phyloP scores from a whole-genome alignment of 257 asterid genomes.

The Ballota nigra region DNA sequence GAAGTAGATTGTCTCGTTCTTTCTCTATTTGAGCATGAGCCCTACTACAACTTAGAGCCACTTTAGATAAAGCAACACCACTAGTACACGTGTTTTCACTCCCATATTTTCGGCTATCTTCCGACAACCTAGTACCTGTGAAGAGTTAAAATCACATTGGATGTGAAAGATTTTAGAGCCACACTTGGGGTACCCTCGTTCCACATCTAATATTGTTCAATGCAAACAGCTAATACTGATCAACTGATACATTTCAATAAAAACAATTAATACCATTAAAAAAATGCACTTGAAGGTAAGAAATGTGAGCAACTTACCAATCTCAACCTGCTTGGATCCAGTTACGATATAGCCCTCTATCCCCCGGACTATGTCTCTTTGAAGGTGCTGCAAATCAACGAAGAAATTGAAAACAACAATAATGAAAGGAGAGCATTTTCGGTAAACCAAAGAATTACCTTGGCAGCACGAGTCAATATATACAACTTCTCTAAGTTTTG shows the following conservation, averaged over 20 bases:
- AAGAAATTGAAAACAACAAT: background rate
- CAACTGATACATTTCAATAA: no score
- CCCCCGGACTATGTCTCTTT: conserved; percentile 75
- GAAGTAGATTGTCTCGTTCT: conserved; percentile 42
- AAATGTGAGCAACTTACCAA: conserved; percentile 43
- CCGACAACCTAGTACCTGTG: conserved; percentile 53
- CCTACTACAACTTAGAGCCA: conserved; percentile 37
- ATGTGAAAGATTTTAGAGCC: background rate
- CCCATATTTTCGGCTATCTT: conserved; percentile 54
- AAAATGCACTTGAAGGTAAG: background rate
- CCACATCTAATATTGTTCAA: background rate
- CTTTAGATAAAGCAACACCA: conserved; percentile 42
- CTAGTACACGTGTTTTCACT: conserved; percentile 49
- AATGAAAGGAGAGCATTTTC: background rate
- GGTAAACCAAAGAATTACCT: conserved; percentile 40
- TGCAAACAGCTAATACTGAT: background rate
- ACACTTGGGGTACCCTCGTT: no score
- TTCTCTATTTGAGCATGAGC: conserved; percentile 48
- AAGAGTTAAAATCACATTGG: conserved; percentile 1
- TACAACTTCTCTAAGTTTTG: conserved; percentile 61
- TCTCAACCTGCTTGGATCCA: conserved; percentile 73
- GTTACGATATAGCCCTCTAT: conserved; percentile 66
- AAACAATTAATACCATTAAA: background rate
- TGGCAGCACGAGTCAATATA: conserved; percentile 73
- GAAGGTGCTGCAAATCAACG: conserved; percentile 51